Conservation (phyloP, 441 rosid genomes). For the Erysimum cheiri region DNA sequence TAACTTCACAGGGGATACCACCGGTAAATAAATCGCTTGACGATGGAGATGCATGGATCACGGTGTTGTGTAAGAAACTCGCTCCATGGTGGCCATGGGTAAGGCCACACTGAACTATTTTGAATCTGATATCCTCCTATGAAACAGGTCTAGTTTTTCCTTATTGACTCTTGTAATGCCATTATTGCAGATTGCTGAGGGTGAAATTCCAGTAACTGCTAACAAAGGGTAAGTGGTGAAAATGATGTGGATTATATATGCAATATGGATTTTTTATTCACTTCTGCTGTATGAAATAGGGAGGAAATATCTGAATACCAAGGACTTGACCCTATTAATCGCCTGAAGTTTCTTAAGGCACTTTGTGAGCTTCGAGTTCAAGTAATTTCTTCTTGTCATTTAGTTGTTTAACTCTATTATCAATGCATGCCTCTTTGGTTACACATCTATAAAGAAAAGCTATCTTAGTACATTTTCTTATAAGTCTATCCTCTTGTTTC, state of each 20-base stretch:
- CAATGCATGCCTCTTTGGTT: constrained; percentile 3
- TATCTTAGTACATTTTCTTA: constrained; percentile 3
- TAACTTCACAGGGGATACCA: constrained; percentile 65
- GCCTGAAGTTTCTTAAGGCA: constrained; percentile 69
- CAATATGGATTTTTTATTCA: constrained; percentile 28
- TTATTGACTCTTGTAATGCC: constrained; percentile 22
- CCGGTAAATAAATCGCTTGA: constrained; percentile 67
- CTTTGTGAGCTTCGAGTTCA: constrained; percentile 84
- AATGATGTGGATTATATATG: not conserved
- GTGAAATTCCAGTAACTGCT: constrained; percentile 64
- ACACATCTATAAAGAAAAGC: not conserved
- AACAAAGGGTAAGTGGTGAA: constrained; percentile 61
- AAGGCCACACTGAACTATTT: constrained; percentile 29
- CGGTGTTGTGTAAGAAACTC: constrained; percentile 78
- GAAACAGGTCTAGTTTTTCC: constrained; percentile 9
- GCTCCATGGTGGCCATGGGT: constrained; percentile 88
- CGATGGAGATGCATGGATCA: constrained; percentile 71
- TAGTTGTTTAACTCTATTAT: constrained; percentile 27
- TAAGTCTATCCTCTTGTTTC: constrained; percentile 23
- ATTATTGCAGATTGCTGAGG: constrained; percentile 76
- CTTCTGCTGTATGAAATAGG: constrained; percentile 50
- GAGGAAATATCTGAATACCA: constrained; percentile 66
- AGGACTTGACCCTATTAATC: constrained; percentile 61
- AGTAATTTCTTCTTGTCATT: constrained; percentile 46
- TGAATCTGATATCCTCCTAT: too few species aligned